A percentile compares a stretch with the other conserved stretches of the same genome.
phyloP scores from a whole-genome alignment of 163 green algal genomes.

The Scenedesmus sp. region DNA sequence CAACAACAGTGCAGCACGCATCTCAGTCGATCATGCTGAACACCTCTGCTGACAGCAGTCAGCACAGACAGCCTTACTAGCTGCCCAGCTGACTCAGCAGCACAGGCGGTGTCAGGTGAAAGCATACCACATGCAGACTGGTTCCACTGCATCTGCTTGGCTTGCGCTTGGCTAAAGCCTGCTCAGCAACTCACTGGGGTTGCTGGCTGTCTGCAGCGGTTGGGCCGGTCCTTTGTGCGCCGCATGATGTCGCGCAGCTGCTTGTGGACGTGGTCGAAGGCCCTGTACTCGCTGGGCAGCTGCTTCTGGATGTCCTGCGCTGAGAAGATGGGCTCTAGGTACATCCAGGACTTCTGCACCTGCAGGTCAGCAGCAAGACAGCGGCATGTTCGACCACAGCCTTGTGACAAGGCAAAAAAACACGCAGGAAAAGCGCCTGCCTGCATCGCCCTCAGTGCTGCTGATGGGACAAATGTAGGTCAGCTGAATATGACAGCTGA shows the following conservation, averaged over 20 bases:
- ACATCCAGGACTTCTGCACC: slow-evolving; percentile 90
- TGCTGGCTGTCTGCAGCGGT: slow-evolving; percentile 80
- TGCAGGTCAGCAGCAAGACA: neutral
- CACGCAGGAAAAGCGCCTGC: neutral
- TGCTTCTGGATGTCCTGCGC: slow-evolving; percentile 91
- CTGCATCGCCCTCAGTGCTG: neutral
- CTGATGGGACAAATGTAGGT: neutral
- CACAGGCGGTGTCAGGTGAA: neutral
- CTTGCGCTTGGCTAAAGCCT: too few species aligned
- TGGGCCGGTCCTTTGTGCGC: slow-evolving; percentile 76
- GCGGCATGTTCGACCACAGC: neutral
- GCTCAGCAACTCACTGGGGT: slow-evolving; percentile 61
- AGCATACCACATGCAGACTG: too few species aligned
- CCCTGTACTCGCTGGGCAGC: slow-evolving; percentile 84
- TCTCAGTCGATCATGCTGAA: neutral
- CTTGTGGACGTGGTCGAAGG: slow-evolving; percentile 87
- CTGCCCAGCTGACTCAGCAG: too few species aligned
- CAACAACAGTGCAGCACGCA: neutral
- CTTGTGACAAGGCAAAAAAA: neutral
- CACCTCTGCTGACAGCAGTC: neutral
- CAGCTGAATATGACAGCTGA: too few species aligned
- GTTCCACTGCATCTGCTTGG: too few species aligned
- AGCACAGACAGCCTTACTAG: neutral
- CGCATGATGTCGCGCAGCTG: slow-evolving; percentile 89
- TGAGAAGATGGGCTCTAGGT: slow-evolving; percentile 91